phyloP scores from a whole-genome alignment of 768 basidiomycete genomes.

The Cyclocybe cylindracea region DNA sequence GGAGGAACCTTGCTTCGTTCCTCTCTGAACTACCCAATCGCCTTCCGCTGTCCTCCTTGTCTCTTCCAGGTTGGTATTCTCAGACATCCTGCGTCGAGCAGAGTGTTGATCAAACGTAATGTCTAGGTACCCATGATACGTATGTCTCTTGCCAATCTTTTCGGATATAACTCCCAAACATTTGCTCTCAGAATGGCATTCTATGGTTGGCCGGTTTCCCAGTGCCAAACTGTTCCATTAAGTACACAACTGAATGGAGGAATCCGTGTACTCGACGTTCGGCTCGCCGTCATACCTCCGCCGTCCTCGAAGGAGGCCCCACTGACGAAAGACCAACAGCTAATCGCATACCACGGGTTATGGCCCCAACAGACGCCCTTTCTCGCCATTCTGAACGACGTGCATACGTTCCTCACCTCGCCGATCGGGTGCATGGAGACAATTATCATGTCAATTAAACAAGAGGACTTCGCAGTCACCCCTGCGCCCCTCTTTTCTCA shows the following conservation, averaged over 20 bases:
- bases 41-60: conserved; percentile 68
- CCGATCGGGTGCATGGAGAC: conserved; percentile 65
- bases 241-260: conserved; percentile 71
- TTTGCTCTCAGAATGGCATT: conserved; percentile 64
- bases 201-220: conserved; percentile 83
- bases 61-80: conserved; percentile 66
- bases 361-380: conserved; percentile 74
- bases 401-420: conserved; percentile 66
- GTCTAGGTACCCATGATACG: conserved; percentile 70
- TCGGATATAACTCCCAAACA: not conserved
- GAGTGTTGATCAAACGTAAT: conserved; percentile 1
- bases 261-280: conserved; percentile 80
- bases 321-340: conserved; percentile 26
- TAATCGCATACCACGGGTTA: conserved; percentile 80
- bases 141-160: conserved; percentile 29
- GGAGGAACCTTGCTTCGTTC: conserved; percentile 57
- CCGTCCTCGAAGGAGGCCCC: conserved; percentile 8
- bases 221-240: conserved; percentile 79
- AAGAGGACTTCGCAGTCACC: conserved; percentile 67
- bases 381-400: conserved; percentile 56
- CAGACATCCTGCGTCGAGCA: conserved; percentile 3
- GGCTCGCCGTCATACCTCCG: conserved; percentile 61
- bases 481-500: conserved; percentile 54
- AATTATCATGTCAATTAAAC: conserved; percentile 86
- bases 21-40: conserved; percentile 63